Conservation (phyloP, 2,329 filamentous ascomycete genomes). For the Byssoonygena ceratinophila region DNA sequence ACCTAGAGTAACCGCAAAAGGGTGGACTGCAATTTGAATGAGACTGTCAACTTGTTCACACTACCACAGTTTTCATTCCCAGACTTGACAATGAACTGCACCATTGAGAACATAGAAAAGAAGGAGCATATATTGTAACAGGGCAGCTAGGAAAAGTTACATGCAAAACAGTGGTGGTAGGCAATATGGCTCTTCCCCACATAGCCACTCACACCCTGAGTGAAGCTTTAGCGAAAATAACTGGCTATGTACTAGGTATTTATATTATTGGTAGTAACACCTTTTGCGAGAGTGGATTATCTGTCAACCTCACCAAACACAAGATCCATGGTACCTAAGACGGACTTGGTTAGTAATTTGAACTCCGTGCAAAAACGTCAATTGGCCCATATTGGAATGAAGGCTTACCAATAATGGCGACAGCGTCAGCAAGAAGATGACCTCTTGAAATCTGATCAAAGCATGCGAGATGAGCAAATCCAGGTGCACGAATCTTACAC, state of each 20-base stretch:
- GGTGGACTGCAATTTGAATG: not conserved
- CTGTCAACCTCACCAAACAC: conserved; percentile 65
- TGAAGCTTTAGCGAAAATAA: not conserved
- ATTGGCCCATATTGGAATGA: not conserved
- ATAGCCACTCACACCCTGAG: not conserved
- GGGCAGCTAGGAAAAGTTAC: conserved; percentile 3
- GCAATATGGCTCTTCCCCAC: not conserved
- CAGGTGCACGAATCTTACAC: conserved; percentile 93
- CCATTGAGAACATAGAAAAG: not conserved
- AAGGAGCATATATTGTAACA: conserved; percentile 5
- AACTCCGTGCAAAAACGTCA: not conserved
- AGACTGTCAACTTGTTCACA: not conserved
- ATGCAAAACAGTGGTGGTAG: not conserved
- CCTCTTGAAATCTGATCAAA: conserved; percentile 91
- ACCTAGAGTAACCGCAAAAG: not conserved
- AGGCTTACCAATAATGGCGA: conserved; percentile 68
- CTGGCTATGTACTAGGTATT: conserved; percentile 7
- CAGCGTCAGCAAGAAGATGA: conserved; percentile 88
- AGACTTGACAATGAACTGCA: not conserved
- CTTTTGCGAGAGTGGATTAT: conserved; percentile 25
- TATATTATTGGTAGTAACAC: not conserved
- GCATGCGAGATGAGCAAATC: conserved; percentile 86
- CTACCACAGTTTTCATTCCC: not conserved
- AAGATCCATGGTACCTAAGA: conserved; percentile 61
- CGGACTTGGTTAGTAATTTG: not conserved